Evolutionary conservation across 495 filamentous ascomycete genomes (phyloP).

Genomic region (Podospora didyma): DNA sequence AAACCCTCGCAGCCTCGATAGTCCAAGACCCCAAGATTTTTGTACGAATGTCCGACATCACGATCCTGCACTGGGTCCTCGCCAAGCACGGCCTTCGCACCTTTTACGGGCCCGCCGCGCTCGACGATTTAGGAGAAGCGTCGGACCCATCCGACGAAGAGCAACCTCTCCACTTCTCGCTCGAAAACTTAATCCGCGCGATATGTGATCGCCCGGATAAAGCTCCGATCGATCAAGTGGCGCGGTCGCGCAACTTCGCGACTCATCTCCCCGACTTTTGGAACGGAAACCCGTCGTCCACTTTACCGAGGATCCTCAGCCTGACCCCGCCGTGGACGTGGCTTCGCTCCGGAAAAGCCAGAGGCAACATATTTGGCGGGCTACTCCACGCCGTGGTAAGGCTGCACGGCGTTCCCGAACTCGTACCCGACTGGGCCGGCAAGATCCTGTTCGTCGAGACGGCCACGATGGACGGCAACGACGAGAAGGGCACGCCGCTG

Average conservation of each 20-base stretch:
- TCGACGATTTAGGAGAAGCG: slow-evolving; percentile 25
- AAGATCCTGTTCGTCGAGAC: slow-evolving; percentile 32
- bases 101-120: slow-evolving; percentile 31
- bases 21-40: slow-evolving; percentile 31
- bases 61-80: slow-evolving; percentile 31
- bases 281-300: not conserved
- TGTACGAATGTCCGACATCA: slow-evolving; percentile 34
- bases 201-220: not conserved
- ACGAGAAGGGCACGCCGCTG: slow-evolving; percentile 15
- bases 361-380: slow-evolving; percentile 31
- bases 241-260: not conserved
- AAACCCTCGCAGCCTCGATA: slow-evolving; percentile 20
- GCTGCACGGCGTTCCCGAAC: slow-evolving; percentile 20
- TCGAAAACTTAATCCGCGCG: not conserved
- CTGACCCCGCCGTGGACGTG: slow-evolving; percentile 18
- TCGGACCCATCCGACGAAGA: not conserved
- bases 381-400: slow-evolving; percentile 24
- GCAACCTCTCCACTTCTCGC: not conserved
- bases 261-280: not conserved
- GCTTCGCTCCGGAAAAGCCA: slow-evolving; percentile 18
- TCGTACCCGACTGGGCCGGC: slow-evolving; percentile 21
- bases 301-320: not conserved
- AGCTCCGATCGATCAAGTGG: not conserved
- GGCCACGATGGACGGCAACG: slow-evolving; percentile 18
- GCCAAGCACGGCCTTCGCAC: slow-evolving; percentile 28